These are phyloP conservation scores for Pichia exigua DNA, from an alignment of 805 yeast species.

Conservation along the genomic window DNA sequence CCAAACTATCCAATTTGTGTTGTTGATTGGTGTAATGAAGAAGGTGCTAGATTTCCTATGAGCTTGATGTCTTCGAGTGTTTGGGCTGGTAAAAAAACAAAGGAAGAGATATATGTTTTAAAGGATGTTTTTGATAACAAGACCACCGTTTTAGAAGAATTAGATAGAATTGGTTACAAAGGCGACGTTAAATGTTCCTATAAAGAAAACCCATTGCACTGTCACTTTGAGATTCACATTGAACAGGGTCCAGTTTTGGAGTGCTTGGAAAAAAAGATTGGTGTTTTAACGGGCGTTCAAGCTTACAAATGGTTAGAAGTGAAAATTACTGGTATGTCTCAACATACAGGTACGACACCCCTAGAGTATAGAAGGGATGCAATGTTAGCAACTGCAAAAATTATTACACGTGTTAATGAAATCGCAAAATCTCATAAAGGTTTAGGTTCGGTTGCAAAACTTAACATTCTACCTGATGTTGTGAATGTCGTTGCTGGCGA, in stretches of 20 bases:
- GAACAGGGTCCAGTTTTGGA: slow-evolving; percentile 74
- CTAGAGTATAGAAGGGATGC: slow-evolving; percentile 55
- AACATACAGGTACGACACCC: slow-evolving; percentile 73
- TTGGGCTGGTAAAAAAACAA: slow-evolving; percentile 47
- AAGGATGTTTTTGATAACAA: slow-evolving; percentile 46
- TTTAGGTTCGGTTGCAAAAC: slow-evolving; percentile 50
- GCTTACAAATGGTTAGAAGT: slow-evolving; percentile 57
- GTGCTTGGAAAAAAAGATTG: slow-evolving; percentile 45
- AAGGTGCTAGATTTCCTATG: slow-evolving; percentile 71
- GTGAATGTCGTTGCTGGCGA: slow-evolving; percentile 62
- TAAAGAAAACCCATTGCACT: slow-evolving; percentile 46
- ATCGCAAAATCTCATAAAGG: slow-evolving; percentile 47
- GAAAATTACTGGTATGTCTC: slow-evolving; percentile 53
- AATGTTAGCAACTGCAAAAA: slow-evolving; percentile 46
- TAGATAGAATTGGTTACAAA: slow-evolving; percentile 53
- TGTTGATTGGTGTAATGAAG: slow-evolving; percentile 70
- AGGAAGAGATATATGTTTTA: slow-evolving; percentile 43
- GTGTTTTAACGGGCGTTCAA: slow-evolving; percentile 61
- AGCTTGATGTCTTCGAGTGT: slow-evolving; percentile 60
- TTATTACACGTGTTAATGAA: slow-evolving; percentile 49
- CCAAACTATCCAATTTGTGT: slow-evolving; percentile 64
- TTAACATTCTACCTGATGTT: slow-evolving; percentile 50
- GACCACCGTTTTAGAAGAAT: slow-evolving; percentile 45
- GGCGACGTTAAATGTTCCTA: slow-evolving; percentile 45
- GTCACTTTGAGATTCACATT: slow-evolving; percentile 69